Percentiles rank a stretch among this genome's conserved stretches.
Evolutionary conservation across 2,329 filamentous ascomycete species (phyloP).

Genomic region (Boeremia exigua): DNA sequence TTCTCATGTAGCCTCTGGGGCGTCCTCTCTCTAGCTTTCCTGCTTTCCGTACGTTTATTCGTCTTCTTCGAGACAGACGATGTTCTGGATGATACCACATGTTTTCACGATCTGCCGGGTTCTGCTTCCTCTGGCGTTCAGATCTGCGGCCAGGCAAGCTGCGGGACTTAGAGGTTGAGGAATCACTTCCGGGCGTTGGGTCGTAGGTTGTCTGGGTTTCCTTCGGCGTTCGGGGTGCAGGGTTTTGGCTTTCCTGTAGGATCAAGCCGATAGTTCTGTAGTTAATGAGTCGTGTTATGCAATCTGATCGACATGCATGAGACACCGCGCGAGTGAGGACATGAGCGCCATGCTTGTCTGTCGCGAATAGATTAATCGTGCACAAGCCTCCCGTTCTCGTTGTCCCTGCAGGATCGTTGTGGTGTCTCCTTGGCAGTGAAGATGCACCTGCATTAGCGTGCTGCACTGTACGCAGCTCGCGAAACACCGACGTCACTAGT

Average conservation of each 20-base stretch:
- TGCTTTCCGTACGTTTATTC: constrained; percentile 18
- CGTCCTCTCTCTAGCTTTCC: constrained; percentile 14
- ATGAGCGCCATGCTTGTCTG: constrained; percentile 1
- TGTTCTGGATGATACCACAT: constrained; percentile 43
- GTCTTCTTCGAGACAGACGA: constrained; percentile 14
- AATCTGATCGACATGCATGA: background rate
- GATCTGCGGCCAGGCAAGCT: constrained; percentile 22
- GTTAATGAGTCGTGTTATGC: constrained; percentile 14
- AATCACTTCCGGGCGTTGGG: constrained; percentile 23
- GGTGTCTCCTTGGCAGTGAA: constrained; percentile 1
- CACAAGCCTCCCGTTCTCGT: constrained; percentile 14
- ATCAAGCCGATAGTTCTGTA: constrained; percentile 21
- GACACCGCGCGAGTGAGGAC: background rate
- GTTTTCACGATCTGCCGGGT: constrained; percentile 28
- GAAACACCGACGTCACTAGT: constrained; percentile 36
- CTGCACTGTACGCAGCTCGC: constrained; percentile 28
- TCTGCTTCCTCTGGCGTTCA: constrained; percentile 35
- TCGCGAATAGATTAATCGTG: constrained; percentile 16
- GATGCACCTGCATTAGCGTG: constrained; percentile 28
- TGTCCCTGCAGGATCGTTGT: constrained; percentile 19
- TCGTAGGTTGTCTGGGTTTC: constrained; percentile 6
- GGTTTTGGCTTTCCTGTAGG: constrained; percentile 21
- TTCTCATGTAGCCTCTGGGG: constrained; percentile 4
- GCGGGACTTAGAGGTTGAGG: constrained; percentile 25
- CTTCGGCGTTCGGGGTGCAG: constrained; percentile 8